Percentiles rank a stretch among this genome's conserved stretches.
phyloP scores from a whole-genome alignment of 1,284 basidiomycete genomes.

The Ganoderma multipileum region DNA sequence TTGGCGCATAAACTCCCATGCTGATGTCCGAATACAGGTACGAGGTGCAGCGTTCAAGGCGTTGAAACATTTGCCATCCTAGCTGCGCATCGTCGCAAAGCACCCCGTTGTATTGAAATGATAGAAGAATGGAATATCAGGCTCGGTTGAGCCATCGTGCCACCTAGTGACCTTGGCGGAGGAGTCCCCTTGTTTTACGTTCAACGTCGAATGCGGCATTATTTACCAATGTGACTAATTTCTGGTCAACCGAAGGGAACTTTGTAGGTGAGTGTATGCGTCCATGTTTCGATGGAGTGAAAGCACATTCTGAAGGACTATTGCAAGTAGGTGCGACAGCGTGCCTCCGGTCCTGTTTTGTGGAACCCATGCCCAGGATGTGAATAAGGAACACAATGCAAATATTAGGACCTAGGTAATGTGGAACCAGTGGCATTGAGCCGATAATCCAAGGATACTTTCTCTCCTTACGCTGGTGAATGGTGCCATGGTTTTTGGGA shows the following conservation, averaged over 20 bases:
- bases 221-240: too few relatives aligned
- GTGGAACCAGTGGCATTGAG: too few relatives aligned
- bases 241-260: neutral
- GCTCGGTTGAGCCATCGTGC: neutral
- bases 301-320: neutral
- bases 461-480: too few relatives aligned
- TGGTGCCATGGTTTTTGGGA: too few relatives aligned
- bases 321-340: neutral
- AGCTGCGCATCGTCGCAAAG: neutral
- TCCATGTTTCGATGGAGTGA: neutral
- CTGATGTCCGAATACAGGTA: conserved; percentile 1
- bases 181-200: neutral
- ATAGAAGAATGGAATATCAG: neutral
- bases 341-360: neutral
- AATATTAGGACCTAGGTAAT: too few relatives aligned
- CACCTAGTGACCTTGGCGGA: neutral
- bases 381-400: too few relatives aligned
- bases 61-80: neutral
- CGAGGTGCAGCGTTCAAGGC: conserved; percentile 9
- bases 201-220: too few relatives aligned
- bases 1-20: neutral
- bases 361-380: too few relatives aligned
- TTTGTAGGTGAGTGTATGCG: neutral
- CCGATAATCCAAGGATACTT: too few relatives aligned
- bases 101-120: neutral